Evolutionary conservation across 768 basidiomycete species (phyloP).

Genomic region (button mushroom (Agaricus bisporus)): DNA sequence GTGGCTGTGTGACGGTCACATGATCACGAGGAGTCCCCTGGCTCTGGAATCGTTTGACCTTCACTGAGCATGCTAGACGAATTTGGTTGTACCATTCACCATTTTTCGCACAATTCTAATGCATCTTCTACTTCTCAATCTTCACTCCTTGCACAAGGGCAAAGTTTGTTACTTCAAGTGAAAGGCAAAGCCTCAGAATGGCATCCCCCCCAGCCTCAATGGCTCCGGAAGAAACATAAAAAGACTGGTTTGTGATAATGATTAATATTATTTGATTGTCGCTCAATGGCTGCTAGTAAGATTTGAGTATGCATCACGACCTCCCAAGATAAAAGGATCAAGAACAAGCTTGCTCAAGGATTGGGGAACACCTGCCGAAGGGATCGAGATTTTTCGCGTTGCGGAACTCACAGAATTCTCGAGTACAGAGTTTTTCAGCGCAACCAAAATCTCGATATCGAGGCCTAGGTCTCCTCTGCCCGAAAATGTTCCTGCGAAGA

Average conservation of each 20-base stretch:
- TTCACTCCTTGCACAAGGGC: background rate
- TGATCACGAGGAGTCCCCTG: too few species aligned
- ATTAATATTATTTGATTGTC: too few species aligned
- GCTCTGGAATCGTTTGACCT: too few species aligned
- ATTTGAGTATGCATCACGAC: background rate
- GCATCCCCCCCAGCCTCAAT: background rate
- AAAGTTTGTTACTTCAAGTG: background rate
- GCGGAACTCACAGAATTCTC: background rate
- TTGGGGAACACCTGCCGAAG: constrained; percentile 4
- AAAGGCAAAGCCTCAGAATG: background rate
- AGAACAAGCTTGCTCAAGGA: background rate
- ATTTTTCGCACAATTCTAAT: background rate
- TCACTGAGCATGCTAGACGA: background rate
- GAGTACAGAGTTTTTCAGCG: background rate
- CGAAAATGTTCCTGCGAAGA: background rate
- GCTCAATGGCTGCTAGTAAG: background rate
- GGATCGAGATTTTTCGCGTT: background rate
- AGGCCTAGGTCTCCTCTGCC: background rate
- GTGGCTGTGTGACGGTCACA: too few species aligned
- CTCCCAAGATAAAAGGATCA: background rate
- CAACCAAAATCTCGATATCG: background rate
- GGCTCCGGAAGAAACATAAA: background rate
- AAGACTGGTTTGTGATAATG: background rate
- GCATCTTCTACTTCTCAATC: background rate
- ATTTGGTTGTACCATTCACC: background rate